Base-by-base conservation (phyloP, 805 yeast genomes). In the Cyberlindnera nakhonratchasimensis region DNA sequence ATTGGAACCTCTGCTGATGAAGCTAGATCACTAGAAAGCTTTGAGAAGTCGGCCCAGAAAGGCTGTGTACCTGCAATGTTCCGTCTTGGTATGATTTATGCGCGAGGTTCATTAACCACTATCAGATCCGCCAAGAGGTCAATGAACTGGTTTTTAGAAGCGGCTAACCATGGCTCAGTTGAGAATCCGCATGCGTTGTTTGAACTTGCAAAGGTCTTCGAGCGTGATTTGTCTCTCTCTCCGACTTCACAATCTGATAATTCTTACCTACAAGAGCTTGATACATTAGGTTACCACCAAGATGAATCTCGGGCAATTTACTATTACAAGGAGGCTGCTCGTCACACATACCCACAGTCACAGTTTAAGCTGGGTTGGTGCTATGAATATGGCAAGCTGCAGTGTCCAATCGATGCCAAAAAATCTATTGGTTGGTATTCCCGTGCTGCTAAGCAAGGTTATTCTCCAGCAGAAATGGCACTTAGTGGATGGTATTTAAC, bases 401-500 rank as follows among this genome's bases (percentile, higher is more conserved):
- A 73, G 2, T 65, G 79, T 39, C 57, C 65, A 3, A 66, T 77
- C 1, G 79, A 79, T 50, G 72, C 86, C 5, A 66, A 70, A 40
- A 72, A 75, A 47, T 76, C 85, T 8, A 71, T 85, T 37, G 83
- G 83, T 12, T 86, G 91, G 90, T 86, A 84, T 60, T 68, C 81
- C 9, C 69, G 77, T 40, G 82, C 86, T 4, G 87, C 89, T 2
- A 50, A 48, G 31, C 35, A 72, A 45, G 83, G 82, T 13, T 81
- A 82, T 52, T 71, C 82, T 0, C 76, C 80, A 54, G 81, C 86
- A 3, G 83, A 84, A 58, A 67, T 85, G 57, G 87, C 86, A 0
- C 63, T 85, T 26, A 76, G 84, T 45, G 89, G 89, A 36, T 84
- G 91, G 90, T 78, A 80, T 52, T 69, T 84, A 11, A 79, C 88